These are phyloP conservation scores for Pisolithus orientalis DNA, from an alignment of 768 basidiomycete genomes.

Conservation along the genomic window DNA sequence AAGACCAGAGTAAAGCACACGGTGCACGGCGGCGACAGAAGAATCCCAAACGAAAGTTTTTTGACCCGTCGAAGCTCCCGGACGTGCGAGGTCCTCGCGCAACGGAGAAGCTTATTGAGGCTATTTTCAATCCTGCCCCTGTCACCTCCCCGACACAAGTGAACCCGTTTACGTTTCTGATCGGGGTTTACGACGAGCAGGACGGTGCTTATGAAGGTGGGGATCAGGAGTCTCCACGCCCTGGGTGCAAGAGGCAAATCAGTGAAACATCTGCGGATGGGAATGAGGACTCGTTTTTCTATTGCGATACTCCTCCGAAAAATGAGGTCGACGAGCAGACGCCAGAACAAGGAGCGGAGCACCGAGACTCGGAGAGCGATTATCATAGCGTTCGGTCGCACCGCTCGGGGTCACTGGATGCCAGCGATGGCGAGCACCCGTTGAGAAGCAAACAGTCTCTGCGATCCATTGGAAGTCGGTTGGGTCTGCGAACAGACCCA, in stretches of 20 bases:
- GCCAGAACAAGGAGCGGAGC: background rate
- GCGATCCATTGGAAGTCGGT: conserved; percentile 13
- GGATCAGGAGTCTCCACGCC: background rate
- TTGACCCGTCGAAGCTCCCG: conserved; percentile 37
- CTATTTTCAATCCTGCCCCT: conserved; percentile 68
- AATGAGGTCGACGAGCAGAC: conserved; percentile 6
- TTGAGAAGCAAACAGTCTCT: conserved; percentile 14
- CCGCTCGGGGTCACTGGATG: conserved; percentile 7
- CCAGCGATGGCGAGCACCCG: conserved; percentile 10
- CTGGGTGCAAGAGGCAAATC: background rate
- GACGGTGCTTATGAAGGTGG: conserved; percentile 12
- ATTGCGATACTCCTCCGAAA: background rate
- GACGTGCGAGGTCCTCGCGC: conserved; percentile 52
- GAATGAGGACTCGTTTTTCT: background rate
- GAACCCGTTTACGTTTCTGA: conserved; percentile 34
- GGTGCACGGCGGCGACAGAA: conserved; percentile 5
- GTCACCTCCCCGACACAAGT: conserved; percentile 26
- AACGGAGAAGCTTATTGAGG: conserved; percentile 72
- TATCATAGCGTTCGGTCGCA: conserved; percentile 25
- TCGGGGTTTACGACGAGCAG: conserved; percentile 13
- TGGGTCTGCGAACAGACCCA: conserved; percentile 1
- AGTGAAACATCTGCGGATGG: background rate
- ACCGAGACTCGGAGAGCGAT: conserved; percentile 15
- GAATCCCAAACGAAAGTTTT: conserved; percentile 18
- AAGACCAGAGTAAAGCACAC: background rate